Evolutionary conservation across 2,329 filamentous ascomycete species (phyloP).

Genomic region (Cordyceps cateniannulata): DNA sequence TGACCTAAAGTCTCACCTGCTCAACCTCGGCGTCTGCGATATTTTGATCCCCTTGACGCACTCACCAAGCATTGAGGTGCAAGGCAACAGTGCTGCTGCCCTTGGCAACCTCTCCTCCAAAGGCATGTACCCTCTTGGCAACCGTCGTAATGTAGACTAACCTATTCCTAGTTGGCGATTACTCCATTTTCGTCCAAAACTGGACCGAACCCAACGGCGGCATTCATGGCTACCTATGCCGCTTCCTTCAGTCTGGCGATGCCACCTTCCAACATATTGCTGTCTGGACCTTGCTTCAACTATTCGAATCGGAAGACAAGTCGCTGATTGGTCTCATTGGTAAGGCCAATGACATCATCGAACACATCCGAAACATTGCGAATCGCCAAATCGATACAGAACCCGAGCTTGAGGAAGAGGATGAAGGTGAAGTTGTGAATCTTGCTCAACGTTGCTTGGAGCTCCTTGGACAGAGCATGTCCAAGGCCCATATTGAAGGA

Average conservation of each 20-base stretch:
- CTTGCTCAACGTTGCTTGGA: slow-evolving; percentile 87
- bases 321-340: slow-evolving; percentile 82
- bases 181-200: slow-evolving; percentile 89
- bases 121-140: slow-evolving; percentile 48
- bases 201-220: slow-evolving; percentile 91
- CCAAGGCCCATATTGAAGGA: slow-evolving; percentile 78
- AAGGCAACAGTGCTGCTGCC: slow-evolving; percentile 95
- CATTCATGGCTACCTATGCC: slow-evolving; percentile 88
- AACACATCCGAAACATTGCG: slow-evolving; percentile 86
- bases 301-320: slow-evolving; percentile 91
- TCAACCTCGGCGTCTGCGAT: slow-evolving; percentile 91
- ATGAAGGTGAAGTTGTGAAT: slow-evolving; percentile 87
- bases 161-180: slow-evolving; percentile 70
- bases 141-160: slow-evolving; percentile 9
- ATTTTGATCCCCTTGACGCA: slow-evolving; percentile 92
- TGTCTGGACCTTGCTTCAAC: slow-evolving; percentile 93
- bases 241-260: slow-evolving; percentile 90
- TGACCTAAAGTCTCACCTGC: slow-evolving; percentile 84
- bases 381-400: slow-evolving; percentile 85
- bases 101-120: slow-evolving; percentile 95
- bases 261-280: slow-evolving; percentile 98
- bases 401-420: slow-evolving; percentile 79
- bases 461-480: slow-evolving; percentile 67
- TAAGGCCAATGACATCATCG: slow-evolving; percentile 83
- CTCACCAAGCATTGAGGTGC: slow-evolving; percentile 93